Base-by-base conservation (phyloP, 345 rosid genomes). In the Dipteronia sinensis region DNA sequence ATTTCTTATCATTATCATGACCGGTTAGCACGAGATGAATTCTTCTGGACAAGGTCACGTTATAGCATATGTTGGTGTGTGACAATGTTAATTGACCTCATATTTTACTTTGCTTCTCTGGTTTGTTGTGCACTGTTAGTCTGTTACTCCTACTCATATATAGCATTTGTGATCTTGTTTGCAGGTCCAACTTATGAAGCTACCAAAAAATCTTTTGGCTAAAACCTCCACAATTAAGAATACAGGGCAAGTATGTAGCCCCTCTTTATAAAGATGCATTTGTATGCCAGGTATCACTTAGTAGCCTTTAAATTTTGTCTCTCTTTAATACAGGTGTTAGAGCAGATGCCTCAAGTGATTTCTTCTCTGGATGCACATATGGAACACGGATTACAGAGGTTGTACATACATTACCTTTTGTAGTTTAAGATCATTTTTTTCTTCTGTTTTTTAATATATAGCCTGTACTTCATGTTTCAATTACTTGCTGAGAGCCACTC, bases 131-230 rank as follows among this genome's bases (percentile, higher is more conserved):
- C 40, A 51, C 38, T 34, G 38, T 64, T 10, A 2, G 38, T 34
- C 38, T 34, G 38, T 65, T 23, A 31, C 78, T 49, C 51, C 34
- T 31, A 46, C 15, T 9, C 12, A 19, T 59, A 7, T n/a, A 38
- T 25, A n/a, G 27, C 8, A 22, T 51, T 1, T 23, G 68, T 65
- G 61, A 15, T 73, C 61, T 25, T 74, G 44, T 81, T 20, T 86
- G 80, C 83, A 95, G 98, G 86, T 85, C 6, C 90, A 87, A 56
- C 83, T 95, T 9, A 83, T 71, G 75, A 92, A 89, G 80, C 92
- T 93, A 59, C 97, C 99, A 16, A 95, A 90, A 83, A 90, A 87
- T 81, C 96, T 95, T 67, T 78, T 92, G 87, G 94, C 91, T 0
- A 92, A 91, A 81, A 75, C 87, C n/a, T 86, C 93, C 10, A 82